Evolutionary conservation across 768 basidiomycete species (phyloP), one percentile per base, ranked within the genome.

Genomic region (Cystobasidium tubakii): DNA sequence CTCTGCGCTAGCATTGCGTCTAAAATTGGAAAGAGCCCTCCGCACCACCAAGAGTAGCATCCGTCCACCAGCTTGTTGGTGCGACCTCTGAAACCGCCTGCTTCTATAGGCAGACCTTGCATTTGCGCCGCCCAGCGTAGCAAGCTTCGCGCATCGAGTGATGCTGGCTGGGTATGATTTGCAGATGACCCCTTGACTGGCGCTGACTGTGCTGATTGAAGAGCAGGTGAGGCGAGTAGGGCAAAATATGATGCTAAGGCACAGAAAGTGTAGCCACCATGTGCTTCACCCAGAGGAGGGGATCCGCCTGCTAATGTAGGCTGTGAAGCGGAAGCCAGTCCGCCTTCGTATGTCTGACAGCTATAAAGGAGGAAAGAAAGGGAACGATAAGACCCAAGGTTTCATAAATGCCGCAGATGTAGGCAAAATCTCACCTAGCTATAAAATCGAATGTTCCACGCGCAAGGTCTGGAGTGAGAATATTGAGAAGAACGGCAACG

Each of bases 1-100:
- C 1, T 0, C 0, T 9, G 3, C 10, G 46, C 1, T 1, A 70
- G 34, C 10, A 54, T n/a, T 29, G 36, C 81, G 64, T 71, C 76
- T 0, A 96, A 82, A 9, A 97, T 82, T 0, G 86, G 84, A 79
- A 96, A 91, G 19, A 89, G 85, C 0, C 94, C 94, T 1, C 91
- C 96, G 27, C 92, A 90, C 96, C 95, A 99, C 96, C 96, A 99
- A n/a, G 90, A 88, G 81, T 99, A 99, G 81, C 96, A 99, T 2
- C 95, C 96, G 78, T 99, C 96, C 0, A 99, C 95, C n/a, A 99
- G 85, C 81, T 99, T 99, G 81, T 98, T 99, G 76, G 92, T 91
- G 66, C 96, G 84, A 0, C 96, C 96, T 70, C 85, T 86, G 82
- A 99, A 98, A 1, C 96, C 96, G 1, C 93, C 95, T 10, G 92